These are phyloP conservation scores for Fusarium papillatum DNA, from an alignment of 2,329 filamentous ascomycete species.

Conservation along the genomic window DNA sequence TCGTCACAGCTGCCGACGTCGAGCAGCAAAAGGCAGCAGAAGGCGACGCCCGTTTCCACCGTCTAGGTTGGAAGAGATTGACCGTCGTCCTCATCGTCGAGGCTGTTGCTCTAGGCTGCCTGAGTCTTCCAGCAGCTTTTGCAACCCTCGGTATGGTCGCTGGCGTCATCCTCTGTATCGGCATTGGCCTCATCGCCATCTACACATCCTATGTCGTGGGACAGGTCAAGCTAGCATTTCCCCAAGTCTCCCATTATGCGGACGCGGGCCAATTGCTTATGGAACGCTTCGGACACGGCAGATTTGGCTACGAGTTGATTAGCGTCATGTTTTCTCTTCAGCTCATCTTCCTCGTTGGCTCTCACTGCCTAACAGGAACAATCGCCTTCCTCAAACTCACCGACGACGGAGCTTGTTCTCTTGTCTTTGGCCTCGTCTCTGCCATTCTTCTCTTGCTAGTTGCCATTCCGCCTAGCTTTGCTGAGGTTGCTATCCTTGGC, in stretches of 20 bases:
- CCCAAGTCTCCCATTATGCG: not conserved
- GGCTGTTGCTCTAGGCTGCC: not conserved
- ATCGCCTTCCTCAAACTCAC: not conserved
- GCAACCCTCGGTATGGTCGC: not conserved
- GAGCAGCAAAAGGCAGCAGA: not conserved
- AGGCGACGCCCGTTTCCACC: not conserved
- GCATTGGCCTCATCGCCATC: not conserved
- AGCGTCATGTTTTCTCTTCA: conserved; percentile 1
- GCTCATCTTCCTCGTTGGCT: not conserved
- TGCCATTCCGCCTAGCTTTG: not conserved
- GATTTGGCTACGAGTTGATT: not conserved
- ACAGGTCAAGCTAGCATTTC: not conserved
- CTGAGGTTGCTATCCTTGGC: not conserved
- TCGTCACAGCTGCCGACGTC: not conserved
- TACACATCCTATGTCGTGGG: not conserved
- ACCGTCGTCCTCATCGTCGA: not conserved
- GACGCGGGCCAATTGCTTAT: not conserved
- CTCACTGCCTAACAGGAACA: not conserved
- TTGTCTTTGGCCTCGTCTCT: not conserved
- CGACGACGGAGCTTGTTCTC: not conserved
- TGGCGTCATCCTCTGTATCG: not conserved
- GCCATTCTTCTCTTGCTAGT: not conserved
- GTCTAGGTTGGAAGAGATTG: not conserved
- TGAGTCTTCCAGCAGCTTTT: not conserved
- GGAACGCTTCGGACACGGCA: not conserved